Conservation (phyloP, 768 basidiomycete species). For the Boletus rex-veris region DNA sequence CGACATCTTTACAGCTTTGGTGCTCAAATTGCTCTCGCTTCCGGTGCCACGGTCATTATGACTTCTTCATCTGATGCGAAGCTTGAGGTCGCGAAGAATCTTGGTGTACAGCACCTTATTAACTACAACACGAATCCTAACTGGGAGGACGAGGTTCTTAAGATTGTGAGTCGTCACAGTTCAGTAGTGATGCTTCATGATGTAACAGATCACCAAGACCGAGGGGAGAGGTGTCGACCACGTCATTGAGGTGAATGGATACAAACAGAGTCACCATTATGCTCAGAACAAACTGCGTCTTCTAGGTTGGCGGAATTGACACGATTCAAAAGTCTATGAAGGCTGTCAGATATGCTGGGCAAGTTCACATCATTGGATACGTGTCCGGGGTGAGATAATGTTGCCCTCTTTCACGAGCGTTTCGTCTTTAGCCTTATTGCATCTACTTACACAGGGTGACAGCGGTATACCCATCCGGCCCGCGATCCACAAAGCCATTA, state of each 20-base stretch:
- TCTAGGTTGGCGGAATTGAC: slow-evolving; percentile 51
- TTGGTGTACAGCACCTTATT: slow-evolving; percentile 54
- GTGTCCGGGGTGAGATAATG: slow-evolving; percentile 38
- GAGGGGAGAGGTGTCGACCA: slow-evolving; percentile 33
- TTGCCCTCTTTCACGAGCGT: not conserved
- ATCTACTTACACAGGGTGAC: slow-evolving; percentile 14
- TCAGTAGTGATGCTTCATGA: not conserved
- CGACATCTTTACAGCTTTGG: slow-evolving; percentile 42
- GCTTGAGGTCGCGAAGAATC: slow-evolving; percentile 45
- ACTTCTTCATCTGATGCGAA: slow-evolving; percentile 69
- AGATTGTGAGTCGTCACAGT: slow-evolving; percentile 34
- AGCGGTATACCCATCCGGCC: slow-evolving; percentile 30
- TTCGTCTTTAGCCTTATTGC: too few relatives aligned
- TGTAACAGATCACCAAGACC: slow-evolving; percentile 21
- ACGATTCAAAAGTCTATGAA: slow-evolving; percentile 46
- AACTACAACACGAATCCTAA: slow-evolving; percentile 57
- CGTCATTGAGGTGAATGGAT: slow-evolving; percentile 25
- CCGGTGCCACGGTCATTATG: slow-evolving; percentile 61
- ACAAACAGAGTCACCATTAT: not conserved
- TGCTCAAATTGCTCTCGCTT: slow-evolving; percentile 57
- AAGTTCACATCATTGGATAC: slow-evolving; percentile 49
- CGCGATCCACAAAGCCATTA: slow-evolving; percentile 40
- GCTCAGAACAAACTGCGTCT: not conserved
- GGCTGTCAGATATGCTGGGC: slow-evolving; percentile 40
- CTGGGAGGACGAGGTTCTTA: slow-evolving; percentile 54